Evolutionary conservation across 768 basidiomycete genomes (phyloP).

Genomic region (Filobasidium floriforme): DNA sequence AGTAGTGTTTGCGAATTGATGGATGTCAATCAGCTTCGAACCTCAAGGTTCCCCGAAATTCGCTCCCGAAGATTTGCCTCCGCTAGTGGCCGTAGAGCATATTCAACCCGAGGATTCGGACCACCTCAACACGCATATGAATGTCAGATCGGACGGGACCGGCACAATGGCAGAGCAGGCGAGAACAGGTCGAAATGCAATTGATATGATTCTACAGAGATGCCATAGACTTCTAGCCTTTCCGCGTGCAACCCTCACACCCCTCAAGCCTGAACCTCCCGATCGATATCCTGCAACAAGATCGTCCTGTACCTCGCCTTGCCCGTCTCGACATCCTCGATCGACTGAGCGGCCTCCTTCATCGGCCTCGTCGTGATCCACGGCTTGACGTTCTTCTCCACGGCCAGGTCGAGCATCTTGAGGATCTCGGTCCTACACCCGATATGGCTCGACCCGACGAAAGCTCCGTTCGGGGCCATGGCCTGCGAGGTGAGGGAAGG

Average conservation of each 20-base stretch:
- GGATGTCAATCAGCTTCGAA: too few relatives aligned
- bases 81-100: too few relatives aligned
- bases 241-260: not conserved
- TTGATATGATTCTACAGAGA: too few relatives aligned
- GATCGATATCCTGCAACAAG: conserved; percentile 43
- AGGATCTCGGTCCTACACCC: conserved; percentile 57
- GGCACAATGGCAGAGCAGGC: too few relatives aligned
- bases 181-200: too few relatives aligned
- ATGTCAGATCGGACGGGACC: too few relatives aligned
- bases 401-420: conserved; percentile 59
- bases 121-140: too few relatives aligned
- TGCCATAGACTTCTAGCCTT: too few relatives aligned
- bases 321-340: conserved; percentile 50
- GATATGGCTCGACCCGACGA: conserved; percentile 46
- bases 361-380: conserved; percentile 53
- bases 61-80: too few relatives aligned
- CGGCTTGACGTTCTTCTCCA: conserved; percentile 53
- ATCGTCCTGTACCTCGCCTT: conserved; percentile 56
- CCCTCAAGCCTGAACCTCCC: not conserved
- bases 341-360: conserved; percentile 53
- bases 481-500: conserved; percentile 47
- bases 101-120: too few relatives aligned
- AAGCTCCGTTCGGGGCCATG: conserved; percentile 35
- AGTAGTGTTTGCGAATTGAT: too few relatives aligned
- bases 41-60: too few relatives aligned